Percentiles rank a stretch among this genome's conserved stretches.
These are phyloP conservation scores for Extremus antarcticus DNA, from an alignment of 495 filamentous ascomycete species.

Conservation along the genomic window DNA sequence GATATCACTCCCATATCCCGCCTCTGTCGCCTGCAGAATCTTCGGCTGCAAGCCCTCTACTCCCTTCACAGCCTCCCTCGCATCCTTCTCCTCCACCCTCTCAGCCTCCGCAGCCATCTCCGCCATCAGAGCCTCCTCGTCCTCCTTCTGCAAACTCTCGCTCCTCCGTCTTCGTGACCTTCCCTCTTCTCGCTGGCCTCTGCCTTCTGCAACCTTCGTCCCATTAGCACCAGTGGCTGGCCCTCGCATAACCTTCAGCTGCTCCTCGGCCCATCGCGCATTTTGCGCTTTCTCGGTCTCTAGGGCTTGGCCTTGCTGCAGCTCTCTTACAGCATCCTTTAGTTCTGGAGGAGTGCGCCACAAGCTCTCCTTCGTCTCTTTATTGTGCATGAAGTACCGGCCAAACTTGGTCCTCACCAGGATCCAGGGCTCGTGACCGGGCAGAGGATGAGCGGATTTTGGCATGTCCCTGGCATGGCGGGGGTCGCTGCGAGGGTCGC, in stretches of 20 bases:
- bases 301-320: constrained; percentile 47
- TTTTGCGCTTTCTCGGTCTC: constrained; percentile 35
- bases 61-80: constrained; percentile 6
- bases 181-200: constrained; percentile 21
- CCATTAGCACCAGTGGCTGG: constrained; percentile 16
- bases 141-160: constrained; percentile 30
- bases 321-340: constrained; percentile 65
- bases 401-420: constrained; percentile 84
- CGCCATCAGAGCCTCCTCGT: constrained; percentile 36
- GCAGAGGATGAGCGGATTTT: constrained; percentile 66
- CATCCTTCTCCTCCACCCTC: constrained; percentile 8
- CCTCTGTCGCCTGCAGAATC: constrained; percentile 19
- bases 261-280: constrained; percentile 25
- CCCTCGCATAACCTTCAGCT: constrained; percentile 34
- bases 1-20: constrained; percentile 49
- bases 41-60: constrained; percentile 17
- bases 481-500: constrained; percentile 28
- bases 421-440: constrained; percentile 78
- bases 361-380: constrained; percentile 70
- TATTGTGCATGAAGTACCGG: constrained; percentile 79
- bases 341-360: constrained; percentile 86
- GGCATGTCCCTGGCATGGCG: constrained; percentile 66
- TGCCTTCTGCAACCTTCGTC: constrained; percentile 18
- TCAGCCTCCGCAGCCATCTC: constrained; percentile 17
- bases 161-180: constrained; percentile 19